phyloP scores from a whole-genome alignment of 2,329 filamentous ascomycete species.

The Colletotrichum sidae region DNA sequence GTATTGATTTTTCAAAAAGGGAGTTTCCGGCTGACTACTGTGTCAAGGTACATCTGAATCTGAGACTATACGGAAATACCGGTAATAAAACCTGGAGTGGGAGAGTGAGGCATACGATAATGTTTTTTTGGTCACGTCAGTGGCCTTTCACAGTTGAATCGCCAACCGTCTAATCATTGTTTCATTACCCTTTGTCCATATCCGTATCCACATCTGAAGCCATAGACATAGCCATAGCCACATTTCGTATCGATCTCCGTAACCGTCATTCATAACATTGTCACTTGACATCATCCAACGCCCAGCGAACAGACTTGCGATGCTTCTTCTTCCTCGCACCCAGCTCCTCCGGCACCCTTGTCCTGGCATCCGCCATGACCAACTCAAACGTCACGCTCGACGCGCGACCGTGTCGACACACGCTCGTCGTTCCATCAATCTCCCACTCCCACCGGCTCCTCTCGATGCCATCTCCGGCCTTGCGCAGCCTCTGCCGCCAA shows the following conservation, averaged over 20 bases:
- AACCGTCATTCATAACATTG: slow-evolving; percentile 17
- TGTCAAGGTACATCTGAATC: no score
- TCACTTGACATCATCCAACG: slow-evolving; percentile 6
- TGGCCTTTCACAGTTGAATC: background rate
- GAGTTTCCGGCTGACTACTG: no score
- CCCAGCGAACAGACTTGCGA: slow-evolving; percentile 35
- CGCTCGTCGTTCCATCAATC: slow-evolving; percentile 39
- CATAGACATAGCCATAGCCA: background rate
- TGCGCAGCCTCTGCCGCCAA: slow-evolving; percentile 49
- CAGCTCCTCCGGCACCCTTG: slow-evolving; percentile 6
- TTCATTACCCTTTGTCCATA: slow-evolving; percentile 7
- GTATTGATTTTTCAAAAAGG: no score
- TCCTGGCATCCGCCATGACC: slow-evolving; percentile 21
- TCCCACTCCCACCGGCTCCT: slow-evolving; percentile 47
- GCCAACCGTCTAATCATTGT: slow-evolving; percentile 16
- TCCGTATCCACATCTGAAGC: background rate
- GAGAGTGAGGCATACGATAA: no score
- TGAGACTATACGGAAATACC: no score
- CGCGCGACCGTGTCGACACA: slow-evolving; percentile 11
- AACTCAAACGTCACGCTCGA: slow-evolving; percentile 23
- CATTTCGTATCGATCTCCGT: background rate
- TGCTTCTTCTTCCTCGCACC: slow-evolving; percentile 6
- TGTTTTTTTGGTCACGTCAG: no score
- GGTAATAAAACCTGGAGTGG: no score
- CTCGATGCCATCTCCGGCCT: slow-evolving; percentile 48